A percentile compares a stretch with the other conserved stretches of the same genome.
Evolutionary conservation across 2,329 filamentous ascomycete species (phyloP).

Genomic region (Pleoardoris graminearum): DNA sequence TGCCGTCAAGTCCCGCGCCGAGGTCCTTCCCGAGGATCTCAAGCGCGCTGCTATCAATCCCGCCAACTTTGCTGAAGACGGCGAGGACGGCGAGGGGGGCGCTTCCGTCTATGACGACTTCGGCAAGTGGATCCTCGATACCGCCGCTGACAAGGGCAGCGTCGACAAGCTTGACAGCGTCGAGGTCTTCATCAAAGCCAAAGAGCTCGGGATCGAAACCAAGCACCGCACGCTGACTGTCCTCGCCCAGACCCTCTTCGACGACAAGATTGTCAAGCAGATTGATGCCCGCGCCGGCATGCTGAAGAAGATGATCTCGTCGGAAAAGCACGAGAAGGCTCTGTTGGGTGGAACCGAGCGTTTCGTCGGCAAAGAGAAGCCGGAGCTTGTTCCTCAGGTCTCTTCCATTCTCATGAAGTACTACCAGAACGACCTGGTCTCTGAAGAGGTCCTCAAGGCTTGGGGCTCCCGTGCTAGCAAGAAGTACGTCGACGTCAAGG

Average conservation of each 20-base stretch:
- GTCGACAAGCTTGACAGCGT: conserved; percentile 83
- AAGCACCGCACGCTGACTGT: conserved; percentile 95
- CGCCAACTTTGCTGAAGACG: conserved; percentile 81
- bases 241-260: conserved; percentile 90
- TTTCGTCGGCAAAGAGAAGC: conserved; percentile 80
- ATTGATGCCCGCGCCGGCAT: conserved; percentile 81
- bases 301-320: conserved; percentile 90
- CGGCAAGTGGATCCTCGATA: conserved; percentile 88
- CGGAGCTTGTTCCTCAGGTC: conserved; percentile 75
- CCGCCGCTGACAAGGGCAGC: conserved; percentile 68
- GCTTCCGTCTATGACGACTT: conserved; percentile 84
- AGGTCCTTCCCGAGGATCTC: conserved; percentile 90
- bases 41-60: conserved; percentile 90
- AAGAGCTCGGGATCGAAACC: conserved; percentile 89
- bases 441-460: conserved; percentile 83
- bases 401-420: conserved; percentile 86
- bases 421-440: conserved; percentile 87
- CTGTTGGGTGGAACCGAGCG: conserved; percentile 94
- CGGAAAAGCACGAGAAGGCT: conserved; percentile 93
- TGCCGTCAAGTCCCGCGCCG: conserved; percentile 90
- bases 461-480: conserved; percentile 97
- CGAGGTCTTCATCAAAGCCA: conserved; percentile 93
- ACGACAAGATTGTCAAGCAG: conserved; percentile 85
- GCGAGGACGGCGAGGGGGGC: conserved; percentile 78
- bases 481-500: conserved; percentile 91